Percentiles rank a stretch among this genome's conserved stretches.
These are phyloP conservation scores for Herpotrichia juniperi DNA, from an alignment of 2,329 filamentous ascomycete species.

Conservation along the genomic window DNA sequence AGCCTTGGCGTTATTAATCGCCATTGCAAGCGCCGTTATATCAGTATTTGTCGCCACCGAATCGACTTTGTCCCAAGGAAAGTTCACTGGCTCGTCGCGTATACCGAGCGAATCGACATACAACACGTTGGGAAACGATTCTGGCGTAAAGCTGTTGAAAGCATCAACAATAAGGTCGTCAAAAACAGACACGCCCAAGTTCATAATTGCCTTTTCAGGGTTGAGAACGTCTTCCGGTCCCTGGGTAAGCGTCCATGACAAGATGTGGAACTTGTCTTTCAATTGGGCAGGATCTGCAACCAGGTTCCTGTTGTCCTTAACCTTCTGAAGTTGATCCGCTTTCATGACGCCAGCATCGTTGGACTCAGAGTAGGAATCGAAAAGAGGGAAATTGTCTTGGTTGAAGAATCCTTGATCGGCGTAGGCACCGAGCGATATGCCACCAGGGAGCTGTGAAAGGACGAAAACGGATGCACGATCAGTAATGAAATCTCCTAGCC, in stretches of 20 bases:
- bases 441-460: constrained; percentile 36
- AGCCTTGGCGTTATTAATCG: constrained; percentile 43
- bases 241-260: constrained; percentile 47
- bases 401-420: constrained; percentile 44
- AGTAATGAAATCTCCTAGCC: constrained; percentile 46
- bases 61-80: constrained; percentile 35
- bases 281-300: constrained; percentile 22
- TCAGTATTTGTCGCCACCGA: constrained; percentile 31
- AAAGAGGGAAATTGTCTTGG: constrained; percentile 39
- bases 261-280: constrained; percentile 42
- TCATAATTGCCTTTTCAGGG: constrained; percentile 41
- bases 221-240: constrained; percentile 40
- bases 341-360: constrained; percentile 39
- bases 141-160: constrained; percentile 40
- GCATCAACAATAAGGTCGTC: constrained; percentile 39
- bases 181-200: constrained; percentile 35
- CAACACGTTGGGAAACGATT: constrained; percentile 44
- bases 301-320: constrained; percentile 37
- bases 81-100: constrained; percentile 36
- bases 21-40: constrained; percentile 41
- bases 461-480: constrained; percentile 45
- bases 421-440: constrained; percentile 35
- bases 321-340: constrained; percentile 45
- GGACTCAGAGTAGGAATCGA: constrained; percentile 45
- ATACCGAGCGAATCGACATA: constrained; percentile 43